Evolutionary conservation across 1,139 yeast genomes (phyloP), one percentile per base, ranked within the genome.

Genomic region (Candida smagusa): DNA sequence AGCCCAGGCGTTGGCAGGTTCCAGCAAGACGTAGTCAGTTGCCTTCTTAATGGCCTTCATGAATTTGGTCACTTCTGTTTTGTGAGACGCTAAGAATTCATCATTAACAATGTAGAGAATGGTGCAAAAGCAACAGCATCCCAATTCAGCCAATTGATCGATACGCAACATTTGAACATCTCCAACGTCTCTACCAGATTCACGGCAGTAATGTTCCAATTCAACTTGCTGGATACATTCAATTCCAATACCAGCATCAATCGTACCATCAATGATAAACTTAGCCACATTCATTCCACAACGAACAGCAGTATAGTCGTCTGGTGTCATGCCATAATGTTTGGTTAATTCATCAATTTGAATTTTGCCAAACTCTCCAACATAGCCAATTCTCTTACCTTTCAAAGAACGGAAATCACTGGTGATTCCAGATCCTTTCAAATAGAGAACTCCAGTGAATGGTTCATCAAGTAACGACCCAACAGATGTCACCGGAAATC

Each of bases 231-330:
- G 81, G 52, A 76, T 73, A 54, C 79, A 74, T 53, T 76, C 81
- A 43, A 76, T 72, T 47, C 81, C 81, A 51, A 75, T 69, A 39
- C 81, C 81, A 39, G 80, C 80, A 53, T 76, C 79, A 38, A 76
- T 74, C 45, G 66, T 63, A 28, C 79, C 81, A 41, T 74, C 77
- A 40, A 76, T 70, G 48, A 76, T 74, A 48, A 68, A 68, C 50
- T 73, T 74, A 41, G 81, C 78, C 35, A 76, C 80, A 48, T 76
- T 76, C 81, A 76, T 76, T 36, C 81, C 81, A 48, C 80, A 74
- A 54, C 81, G 65, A 35, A 76, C 77, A n/a, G 81, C 78, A 37
- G 79, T 74, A 54, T 75, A 76, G 52, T 76, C 81, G 29, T 63
- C 62, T 19, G 79, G 79, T 25, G 66, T 66, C 79, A 75, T 72